Percentiles rank a stretch among this genome's conserved stretches.
Conservation (phyloP, 495 filamentous ascomycete genomes). For the Xylaria venustula region DNA sequence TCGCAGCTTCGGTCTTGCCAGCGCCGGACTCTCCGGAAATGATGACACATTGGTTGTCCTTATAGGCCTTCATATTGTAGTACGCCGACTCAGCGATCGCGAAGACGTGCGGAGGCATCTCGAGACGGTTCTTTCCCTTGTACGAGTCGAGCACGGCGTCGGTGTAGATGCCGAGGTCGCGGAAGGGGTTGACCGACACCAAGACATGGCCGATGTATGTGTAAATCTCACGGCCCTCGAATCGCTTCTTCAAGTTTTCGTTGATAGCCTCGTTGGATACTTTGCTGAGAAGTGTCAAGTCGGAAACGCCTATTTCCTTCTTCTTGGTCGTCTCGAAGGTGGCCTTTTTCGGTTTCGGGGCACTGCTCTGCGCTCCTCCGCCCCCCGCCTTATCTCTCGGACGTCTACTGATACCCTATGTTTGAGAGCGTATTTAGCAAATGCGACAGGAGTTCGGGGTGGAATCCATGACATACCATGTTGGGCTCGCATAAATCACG, state of each 20-base stretch:
- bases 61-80: conserved; percentile 99
- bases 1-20: conserved; percentile 99
- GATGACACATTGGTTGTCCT: conserved; percentile 99
- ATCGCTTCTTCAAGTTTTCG: conserved; percentile 95
- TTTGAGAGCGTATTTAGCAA: conserved; percentile 13
- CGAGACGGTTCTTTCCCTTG: conserved; percentile 92
- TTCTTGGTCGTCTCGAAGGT: conserved; percentile 94
- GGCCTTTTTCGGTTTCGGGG: conserved; percentile 85
- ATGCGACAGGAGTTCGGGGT: neutral
- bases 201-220: conserved; percentile 99
- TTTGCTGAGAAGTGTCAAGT: conserved; percentile 95
- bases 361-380: conserved; percentile 52
- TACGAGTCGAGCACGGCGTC: conserved; percentile 88
- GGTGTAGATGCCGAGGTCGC: conserved; percentile 97
- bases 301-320: conserved; percentile 98
- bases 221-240: conserved; percentile 96
- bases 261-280: conserved; percentile 99
- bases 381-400: conserved; percentile 61
- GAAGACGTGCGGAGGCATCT: conserved; percentile 95
- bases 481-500: conserved; percentile 29
- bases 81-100: conserved; percentile 95
- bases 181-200: conserved; percentile 98
- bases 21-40: conserved; percentile 98
- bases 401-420: conserved; percentile 56
- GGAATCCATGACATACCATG: conserved; percentile 24